Conservation (phyloP, 345 rosid genomes). For the Murraya paniculata region DNA sequence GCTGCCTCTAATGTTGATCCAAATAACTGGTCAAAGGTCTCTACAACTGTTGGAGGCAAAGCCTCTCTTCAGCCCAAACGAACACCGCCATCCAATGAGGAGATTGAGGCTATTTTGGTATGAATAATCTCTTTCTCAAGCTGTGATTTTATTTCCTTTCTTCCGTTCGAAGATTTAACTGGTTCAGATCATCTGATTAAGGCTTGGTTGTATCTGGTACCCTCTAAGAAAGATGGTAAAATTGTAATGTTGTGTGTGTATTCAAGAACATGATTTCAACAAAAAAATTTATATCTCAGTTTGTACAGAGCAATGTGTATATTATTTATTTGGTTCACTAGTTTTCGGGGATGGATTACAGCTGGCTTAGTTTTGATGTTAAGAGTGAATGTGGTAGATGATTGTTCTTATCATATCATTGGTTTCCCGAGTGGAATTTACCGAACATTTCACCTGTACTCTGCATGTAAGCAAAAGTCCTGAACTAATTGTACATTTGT, state of each 20-base stretch:
- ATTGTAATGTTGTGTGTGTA: not conserved
- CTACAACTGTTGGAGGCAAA: conserved; percentile 59
- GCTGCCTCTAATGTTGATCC: conserved; percentile 40
- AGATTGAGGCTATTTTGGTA: conserved; percentile 86
- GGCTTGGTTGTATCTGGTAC: not conserved
- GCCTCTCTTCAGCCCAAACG: conserved; percentile 91
- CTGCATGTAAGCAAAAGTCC: not conserved
- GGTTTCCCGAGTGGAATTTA: not conserved
- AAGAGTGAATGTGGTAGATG: not conserved
- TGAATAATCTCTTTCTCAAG: conserved; percentile 6
- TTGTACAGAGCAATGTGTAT: not conserved
- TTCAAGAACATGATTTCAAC: not conserved
- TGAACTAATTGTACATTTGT: not conserved
- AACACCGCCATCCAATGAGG: conserved; percentile 70
- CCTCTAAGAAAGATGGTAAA: not conserved
- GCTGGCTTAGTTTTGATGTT: not conserved
- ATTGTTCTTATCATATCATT: not conserved
- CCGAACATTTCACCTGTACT: not conserved
- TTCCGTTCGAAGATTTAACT: not conserved
- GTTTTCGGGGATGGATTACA: not conserved
- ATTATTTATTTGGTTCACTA: not conserved
- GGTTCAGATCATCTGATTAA: not conserved
- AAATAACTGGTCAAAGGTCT: conserved; percentile 42
- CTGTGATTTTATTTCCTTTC: no score
- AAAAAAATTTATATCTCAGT: not conserved